Conservation (phyloP, 1,139 yeast species). For the Magnusiomyces ingens region DNA sequence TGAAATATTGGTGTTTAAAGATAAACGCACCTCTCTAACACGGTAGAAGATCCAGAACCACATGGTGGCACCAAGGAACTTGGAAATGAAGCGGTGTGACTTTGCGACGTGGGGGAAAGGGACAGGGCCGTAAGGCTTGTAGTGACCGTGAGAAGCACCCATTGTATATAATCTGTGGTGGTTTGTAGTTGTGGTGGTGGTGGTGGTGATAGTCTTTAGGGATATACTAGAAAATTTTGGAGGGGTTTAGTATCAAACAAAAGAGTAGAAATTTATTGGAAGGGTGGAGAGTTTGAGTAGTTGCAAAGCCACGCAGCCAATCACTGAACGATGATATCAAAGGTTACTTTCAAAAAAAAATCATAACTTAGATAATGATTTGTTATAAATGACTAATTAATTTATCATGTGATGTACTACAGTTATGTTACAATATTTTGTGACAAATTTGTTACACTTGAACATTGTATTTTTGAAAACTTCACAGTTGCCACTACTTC, state of each 20-base stretch:
- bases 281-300: not conserved
- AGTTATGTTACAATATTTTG: too few relatives aligned
- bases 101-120: slow-evolving; percentile 32
- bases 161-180: not conserved
- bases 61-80: slow-evolving; percentile 72
- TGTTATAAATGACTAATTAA: too few relatives aligned
- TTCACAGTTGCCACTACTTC: too few relatives aligned
- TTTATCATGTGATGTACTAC: too few relatives aligned
- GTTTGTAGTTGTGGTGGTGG: slow-evolving; percentile 1
- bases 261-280: not conserved
- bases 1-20: too few relatives aligned
- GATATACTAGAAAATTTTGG: not conserved
- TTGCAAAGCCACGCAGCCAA: not conserved
- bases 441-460: too few relatives aligned
- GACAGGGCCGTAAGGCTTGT: slow-evolving; percentile 25
- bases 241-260: not conserved
- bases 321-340: not conserved
- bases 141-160: slow-evolving; percentile 12
- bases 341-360: too few relatives aligned
- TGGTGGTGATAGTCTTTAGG: not conserved
- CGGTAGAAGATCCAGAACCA: slow-evolving; percentile 84
- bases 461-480: too few relatives aligned
- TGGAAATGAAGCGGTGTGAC: slow-evolving; percentile 52
- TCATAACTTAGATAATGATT: too few relatives aligned
- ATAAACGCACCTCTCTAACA: slow-evolving; percentile 50